Percentiles rank a stretch among this genome's conserved stretches.
Conservation (phyloP, 352 stramenopile genomes). For the Phytophthora fragariae region DNA sequence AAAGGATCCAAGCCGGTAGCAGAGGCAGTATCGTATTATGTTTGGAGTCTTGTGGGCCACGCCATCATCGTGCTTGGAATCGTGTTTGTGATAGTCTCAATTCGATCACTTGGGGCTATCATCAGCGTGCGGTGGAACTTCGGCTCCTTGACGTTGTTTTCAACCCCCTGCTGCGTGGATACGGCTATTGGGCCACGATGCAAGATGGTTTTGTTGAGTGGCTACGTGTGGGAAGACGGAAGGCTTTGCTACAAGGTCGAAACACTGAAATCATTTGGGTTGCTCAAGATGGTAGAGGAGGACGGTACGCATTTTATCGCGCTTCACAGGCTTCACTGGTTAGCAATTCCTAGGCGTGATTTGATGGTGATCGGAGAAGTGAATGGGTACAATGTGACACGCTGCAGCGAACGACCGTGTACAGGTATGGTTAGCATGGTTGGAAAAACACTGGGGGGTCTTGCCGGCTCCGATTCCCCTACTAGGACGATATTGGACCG, state of each 20-base stretch:
- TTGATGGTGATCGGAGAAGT: constrained; percentile 31
- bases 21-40: constrained; percentile 37
- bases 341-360: constrained; percentile 24
- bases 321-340: constrained; percentile 28
- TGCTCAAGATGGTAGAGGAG: constrained; percentile 35
- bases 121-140: constrained; percentile 18
- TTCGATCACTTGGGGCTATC: constrained; percentile 31
- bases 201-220: constrained; percentile 35
- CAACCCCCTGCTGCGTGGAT: constrained; percentile 28
- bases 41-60: constrained; percentile 37
- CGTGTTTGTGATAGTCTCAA: constrained; percentile 27
- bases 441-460: constrained; percentile 21
- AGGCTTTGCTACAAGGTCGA: constrained; percentile 32
- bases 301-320: constrained; percentile 19
- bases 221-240: constrained; percentile 36
- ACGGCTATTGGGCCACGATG: constrained; percentile 16
- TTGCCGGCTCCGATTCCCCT: background rate
- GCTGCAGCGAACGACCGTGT: constrained; percentile 26
- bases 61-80: constrained; percentile 38
- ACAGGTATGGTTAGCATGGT: constrained; percentile 31
- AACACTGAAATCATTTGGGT: constrained; percentile 34
- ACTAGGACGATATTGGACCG: constrained; percentile 3
- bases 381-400: constrained; percentile 14
- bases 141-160: constrained; percentile 11
- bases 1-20: constrained; percentile 17